Conservation (phyloP, 2,329 filamentous ascomycete species). For the Pseudopyrenochaeta lycopersici region DNA sequence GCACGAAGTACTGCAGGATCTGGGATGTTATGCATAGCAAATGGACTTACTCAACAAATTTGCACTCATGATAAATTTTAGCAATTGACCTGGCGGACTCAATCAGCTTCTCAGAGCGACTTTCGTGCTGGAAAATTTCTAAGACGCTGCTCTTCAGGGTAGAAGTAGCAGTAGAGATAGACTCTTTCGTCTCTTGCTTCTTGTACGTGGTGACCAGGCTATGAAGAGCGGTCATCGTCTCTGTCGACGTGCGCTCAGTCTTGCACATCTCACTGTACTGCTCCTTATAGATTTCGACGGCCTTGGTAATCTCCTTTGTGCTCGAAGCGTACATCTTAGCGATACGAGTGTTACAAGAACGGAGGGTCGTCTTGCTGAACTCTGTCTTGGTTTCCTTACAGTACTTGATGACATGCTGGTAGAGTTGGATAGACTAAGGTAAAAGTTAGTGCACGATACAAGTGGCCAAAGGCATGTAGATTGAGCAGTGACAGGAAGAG, state of each 20-base stretch:
- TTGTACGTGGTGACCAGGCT: conserved; percentile 28
- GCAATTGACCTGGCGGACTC: conserved; percentile 31
- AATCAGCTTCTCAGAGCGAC: conserved; percentile 25
- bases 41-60: conserved; percentile 3
- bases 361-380: conserved; percentile 43
- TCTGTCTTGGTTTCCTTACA: conserved; percentile 29
- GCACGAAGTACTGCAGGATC: too few species aligned
- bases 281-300: conserved; percentile 26
- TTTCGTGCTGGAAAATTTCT: conserved; percentile 31
- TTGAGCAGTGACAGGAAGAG: too few species aligned
- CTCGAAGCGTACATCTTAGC: conserved; percentile 57
- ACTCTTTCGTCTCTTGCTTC: conserved; percentile 32
- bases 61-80: conserved; percentile 29
- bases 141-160: conserved; percentile 26
- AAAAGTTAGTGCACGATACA: too few species aligned
- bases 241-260: conserved; percentile 22
- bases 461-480: too few species aligned
- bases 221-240: conserved; percentile 26
- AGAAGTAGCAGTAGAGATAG: conserved; percentile 22
- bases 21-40: too few species aligned
- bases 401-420: conserved; percentile 30
- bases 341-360: conserved; percentile 60
- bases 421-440: conserved; percentile 24
- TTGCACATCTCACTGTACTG: conserved; percentile 22
- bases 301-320: conserved; percentile 37